Evolutionary conservation across 768 basidiomycete species (phyloP), one percentile per base, ranked within the genome.

Genomic region (Aureoboletus auriporus): DNA sequence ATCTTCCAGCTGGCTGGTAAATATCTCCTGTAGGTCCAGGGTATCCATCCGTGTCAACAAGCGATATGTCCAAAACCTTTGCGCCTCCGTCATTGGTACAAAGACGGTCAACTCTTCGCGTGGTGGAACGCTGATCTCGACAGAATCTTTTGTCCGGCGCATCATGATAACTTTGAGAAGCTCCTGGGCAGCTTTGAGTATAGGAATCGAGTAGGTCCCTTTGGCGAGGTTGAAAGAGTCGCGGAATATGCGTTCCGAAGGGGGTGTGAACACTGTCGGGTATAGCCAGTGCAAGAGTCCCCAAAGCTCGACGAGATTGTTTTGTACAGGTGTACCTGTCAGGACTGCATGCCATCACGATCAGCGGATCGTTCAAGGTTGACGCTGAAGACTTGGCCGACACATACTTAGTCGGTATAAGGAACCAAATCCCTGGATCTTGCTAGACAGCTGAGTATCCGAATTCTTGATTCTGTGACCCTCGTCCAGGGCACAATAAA

Each of bases 381-480:
- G 10, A 36, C 13, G 33, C 12, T 38, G 38, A 12, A n/a, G 38
- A 12, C 13, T 7, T 14, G 14, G 26, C 33, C 13, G 20, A 10
- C 1, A 57, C 68, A 10, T 43, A 79, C 79, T 79, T 30, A 88
- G 65, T 38, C 84, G 73, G 64, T 78, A 78, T 46, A 79, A 58
- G 14, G 80, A 73, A 13, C 78, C 75, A n/a, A 82, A 42, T 31
- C 79, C 76, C 45, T 79, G 78, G 11, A 85, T 58, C 42, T 78
- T 82, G 47, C 67, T 58, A 2, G 80, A 65, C 7, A 83, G 53
- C 23, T 75, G 74, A 20, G 79, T 79, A 31, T 78, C 79, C 9
- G 78, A 66, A 52, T 86, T 86, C 69, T 87, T 87, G 68, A 89
- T 84, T 56, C 74, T 77, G 66, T 89, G 86, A 6, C 82, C 82